Percentiles rank a stretch among this genome's conserved stretches.
Conservation (phyloP, 352 stramenopile genomes). For the Phytophthora cryptogea region DNA sequence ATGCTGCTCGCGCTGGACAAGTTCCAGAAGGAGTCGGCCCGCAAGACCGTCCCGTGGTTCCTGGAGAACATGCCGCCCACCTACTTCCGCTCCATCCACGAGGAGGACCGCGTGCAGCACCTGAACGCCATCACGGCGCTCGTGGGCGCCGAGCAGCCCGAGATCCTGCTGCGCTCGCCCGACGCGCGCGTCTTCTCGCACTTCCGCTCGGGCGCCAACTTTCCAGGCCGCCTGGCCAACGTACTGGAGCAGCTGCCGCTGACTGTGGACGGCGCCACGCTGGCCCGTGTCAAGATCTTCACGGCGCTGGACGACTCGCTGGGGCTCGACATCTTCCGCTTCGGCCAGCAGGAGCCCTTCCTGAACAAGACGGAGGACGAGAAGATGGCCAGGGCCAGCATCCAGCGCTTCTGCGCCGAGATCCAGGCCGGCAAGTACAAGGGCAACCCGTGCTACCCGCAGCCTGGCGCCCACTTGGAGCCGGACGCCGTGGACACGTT, state of each 20-base stretch:
- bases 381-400: conserved; percentile 50
- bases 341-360: conserved; percentile 78
- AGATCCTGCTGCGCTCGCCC: conserved; percentile 80
- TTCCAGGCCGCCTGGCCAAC: conserved; percentile 71
- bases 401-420: conserved; percentile 74
- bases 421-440: conserved; percentile 79
- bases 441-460: conserved; percentile 55
- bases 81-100: conserved; percentile 89
- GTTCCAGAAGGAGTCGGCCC: conserved; percentile 70
- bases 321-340: conserved; percentile 88
- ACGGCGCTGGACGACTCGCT: conserved; percentile 85
- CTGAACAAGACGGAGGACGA: conserved; percentile 61
- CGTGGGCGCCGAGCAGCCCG: conserved; percentile 72
- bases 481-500: conserved; percentile 67
- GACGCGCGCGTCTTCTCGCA: conserved; percentile 83
- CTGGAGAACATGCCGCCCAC: conserved; percentile 88
- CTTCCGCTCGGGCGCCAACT: conserved; percentile 82
- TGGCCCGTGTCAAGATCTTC: conserved; percentile 91
- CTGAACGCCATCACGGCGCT: conserved; percentile 88
- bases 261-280: conserved; percentile 59
- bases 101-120: conserved; percentile 86
- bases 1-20: conserved; percentile 62
- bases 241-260: conserved; percentile 74
- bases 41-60: conserved; percentile 87
- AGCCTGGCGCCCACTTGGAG: conserved; percentile 59